Evolutionary conservation across 73 alveolate genomes (phyloP).

Genomic region (Tetrahymena malaccensis): DNA sequence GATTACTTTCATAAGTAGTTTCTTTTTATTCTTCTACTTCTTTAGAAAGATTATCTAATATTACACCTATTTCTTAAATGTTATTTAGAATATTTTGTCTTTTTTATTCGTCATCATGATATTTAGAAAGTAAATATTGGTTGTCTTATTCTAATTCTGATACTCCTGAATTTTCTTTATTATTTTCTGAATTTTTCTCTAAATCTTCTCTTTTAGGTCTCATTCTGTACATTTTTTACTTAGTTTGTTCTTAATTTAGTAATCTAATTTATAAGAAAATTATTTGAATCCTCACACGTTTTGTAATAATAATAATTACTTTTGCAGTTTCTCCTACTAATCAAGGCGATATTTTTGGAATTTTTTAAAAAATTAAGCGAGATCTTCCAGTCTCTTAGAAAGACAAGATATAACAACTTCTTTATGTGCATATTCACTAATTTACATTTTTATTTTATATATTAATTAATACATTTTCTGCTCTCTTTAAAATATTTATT

Average conservation of each 20-base stretch:
- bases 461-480: not conserved
- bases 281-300: not conserved
- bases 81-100: not conserved
- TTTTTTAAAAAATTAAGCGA: not conserved
- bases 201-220: not conserved
- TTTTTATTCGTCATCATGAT: not conserved
- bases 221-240: not conserved
- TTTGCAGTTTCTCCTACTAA: not conserved
- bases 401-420: not conserved
- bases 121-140: not conserved
- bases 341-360: not conserved
- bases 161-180: not conserved
- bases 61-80: not conserved
- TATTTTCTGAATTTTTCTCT: not conserved
- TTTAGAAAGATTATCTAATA: not conserved
- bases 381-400: not conserved
- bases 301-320: not conserved
- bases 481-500: not conserved
- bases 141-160: not conserved
- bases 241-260: not conserved
- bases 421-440: not conserved
- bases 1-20: not conserved
- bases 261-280: not conserved
- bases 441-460: not conserved
- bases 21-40: not conserved